Evolutionary conservation across 192 early-diverging fungal species (phyloP).

Genomic region (Funneliformis geosporum): DNA sequence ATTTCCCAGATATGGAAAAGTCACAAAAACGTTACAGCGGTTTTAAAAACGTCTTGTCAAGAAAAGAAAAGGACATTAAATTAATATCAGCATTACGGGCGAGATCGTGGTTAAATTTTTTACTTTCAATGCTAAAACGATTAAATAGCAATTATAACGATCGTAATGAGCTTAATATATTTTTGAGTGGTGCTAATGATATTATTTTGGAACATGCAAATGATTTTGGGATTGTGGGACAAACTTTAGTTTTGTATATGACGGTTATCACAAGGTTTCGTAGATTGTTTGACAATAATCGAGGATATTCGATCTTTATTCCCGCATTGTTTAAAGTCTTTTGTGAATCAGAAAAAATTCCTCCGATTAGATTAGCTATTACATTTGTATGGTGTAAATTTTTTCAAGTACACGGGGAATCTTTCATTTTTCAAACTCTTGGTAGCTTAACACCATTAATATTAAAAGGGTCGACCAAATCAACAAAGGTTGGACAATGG

Average conservation of each 20-base stretch:
- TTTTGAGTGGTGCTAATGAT: constrained; percentile 52
- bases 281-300: constrained; percentile 53
- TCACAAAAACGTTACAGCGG: neutral
- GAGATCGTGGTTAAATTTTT: constrained; percentile 54
- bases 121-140: constrained; percentile 50
- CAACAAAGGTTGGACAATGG: constrained; percentile 38
- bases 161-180: constrained; percentile 48
- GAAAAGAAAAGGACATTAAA: constrained; percentile 30
- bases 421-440: constrained; percentile 59
- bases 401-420: constrained; percentile 56
- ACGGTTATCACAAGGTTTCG: constrained; percentile 50
- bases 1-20: constrained; percentile 45
- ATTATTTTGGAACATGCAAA: constrained; percentile 50
- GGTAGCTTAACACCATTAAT: constrained; percentile 54
- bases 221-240: constrained; percentile 56
- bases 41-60: neutral
- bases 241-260: constrained; percentile 51
- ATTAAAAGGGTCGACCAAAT: constrained; percentile 43
- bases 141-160: constrained; percentile 55
- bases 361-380: constrained; percentile 46
- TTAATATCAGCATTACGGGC: constrained; percentile 50
- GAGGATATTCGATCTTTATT: constrained; percentile 53
- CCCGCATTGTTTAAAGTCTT: constrained; percentile 58
- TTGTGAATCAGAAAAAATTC: constrained; percentile 46
- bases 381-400: constrained; percentile 53